Evolutionary conservation across 108 stramenopile genomes (phyloP), one percentile per base, ranked within the genome.

Genomic region (Skeletonema marinoi): DNA sequence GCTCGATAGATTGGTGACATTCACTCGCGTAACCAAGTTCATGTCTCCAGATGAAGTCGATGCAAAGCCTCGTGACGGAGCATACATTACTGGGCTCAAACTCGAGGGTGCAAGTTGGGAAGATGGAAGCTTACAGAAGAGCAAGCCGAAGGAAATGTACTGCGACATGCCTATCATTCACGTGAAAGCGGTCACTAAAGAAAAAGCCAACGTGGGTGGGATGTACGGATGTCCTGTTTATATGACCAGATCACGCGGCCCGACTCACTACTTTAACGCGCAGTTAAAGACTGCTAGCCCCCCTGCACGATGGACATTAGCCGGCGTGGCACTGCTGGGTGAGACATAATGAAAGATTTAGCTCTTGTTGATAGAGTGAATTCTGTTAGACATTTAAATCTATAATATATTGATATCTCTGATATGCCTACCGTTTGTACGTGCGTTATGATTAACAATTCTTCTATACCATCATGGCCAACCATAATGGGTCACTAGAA

Each of bases 31-130:
- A 61, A 89, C 92, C 58, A 95, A 94, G 65, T 88, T 91, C 65
- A 81, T 88, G 73, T 30, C 77, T 35, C 66, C 75, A 14, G 93
- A 94, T 31, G 89, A 96, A 67, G 84, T 92, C 8, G 94, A 96
- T 62, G 80, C 71, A 29, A 77, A 65, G 65, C 75, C 87, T 71
- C 88, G 91, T 32, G 96, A 97, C 56, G 96, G 96, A 61, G 93
- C 90, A 21, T 94, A 91, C 77, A 84, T 97, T 31, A 72, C 62
- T 70, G 96, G 96, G 16, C 70, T 96, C 29, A 71, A 70, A 51
- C 74, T 97, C 63, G 92, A 96, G 71, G 96, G 96, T 17, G 96
- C 96, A 6, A 88, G 96, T 8, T 94, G 93, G 92, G 94, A 96
- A 44, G 63, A 78, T 7, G 65, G 65, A 51, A 73, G 72, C 32